Conservation (phyloP, 1,284 basidiomycete genomes). For the Ustilago shanxiensis region DNA sequence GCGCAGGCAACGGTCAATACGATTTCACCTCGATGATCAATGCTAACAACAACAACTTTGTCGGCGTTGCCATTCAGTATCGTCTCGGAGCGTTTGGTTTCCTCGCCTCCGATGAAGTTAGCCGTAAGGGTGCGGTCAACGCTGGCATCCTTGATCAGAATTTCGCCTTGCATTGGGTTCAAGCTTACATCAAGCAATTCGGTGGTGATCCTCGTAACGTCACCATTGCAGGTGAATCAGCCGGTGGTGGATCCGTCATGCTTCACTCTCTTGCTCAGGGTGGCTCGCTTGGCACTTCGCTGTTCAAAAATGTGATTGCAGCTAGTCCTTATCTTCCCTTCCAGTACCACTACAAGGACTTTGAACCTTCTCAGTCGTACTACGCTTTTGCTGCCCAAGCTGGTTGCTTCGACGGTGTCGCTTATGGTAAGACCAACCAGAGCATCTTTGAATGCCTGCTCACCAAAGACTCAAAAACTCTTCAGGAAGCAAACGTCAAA, state of each 20-base stretch:
- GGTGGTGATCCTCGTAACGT: slow-evolving; percentile 52
- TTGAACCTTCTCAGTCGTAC: slow-evolving; percentile 33
- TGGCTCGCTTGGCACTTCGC: slow-evolving; percentile 28
- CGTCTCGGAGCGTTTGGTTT: slow-evolving; percentile 69
- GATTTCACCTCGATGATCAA: slow-evolving; percentile 45
- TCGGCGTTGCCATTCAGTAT: slow-evolving; percentile 74
- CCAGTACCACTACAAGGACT: slow-evolving; percentile 33
- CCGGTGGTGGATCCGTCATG: slow-evolving; percentile 45
- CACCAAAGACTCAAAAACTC: slow-evolving; percentile 18
- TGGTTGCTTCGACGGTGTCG: slow-evolving; percentile 32
- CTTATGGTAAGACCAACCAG: slow-evolving; percentile 23
- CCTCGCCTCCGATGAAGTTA: slow-evolving; percentile 38
- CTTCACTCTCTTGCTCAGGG: slow-evolving; percentile 37
- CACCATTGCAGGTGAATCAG: slow-evolving; percentile 51
- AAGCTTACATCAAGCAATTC: slow-evolving; percentile 51
- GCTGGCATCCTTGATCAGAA: slow-evolving; percentile 52
- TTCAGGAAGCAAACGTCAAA: slow-evolving; percentile 31
- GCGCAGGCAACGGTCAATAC: slow-evolving; percentile 38
- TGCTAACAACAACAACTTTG: slow-evolving; percentile 41
- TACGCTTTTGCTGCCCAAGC: slow-evolving; percentile 29
- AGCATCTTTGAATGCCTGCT: slow-evolving; percentile 32
- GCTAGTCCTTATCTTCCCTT: slow-evolving; percentile 36
- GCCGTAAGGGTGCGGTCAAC: slow-evolving; percentile 36
- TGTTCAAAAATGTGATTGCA: slow-evolving; percentile 36
- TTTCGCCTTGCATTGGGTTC: slow-evolving; percentile 51